Evolutionary conservation across 352 stramenopile species (phyloP).

Genomic region (Pythium rhizo-oryzae): DNA sequence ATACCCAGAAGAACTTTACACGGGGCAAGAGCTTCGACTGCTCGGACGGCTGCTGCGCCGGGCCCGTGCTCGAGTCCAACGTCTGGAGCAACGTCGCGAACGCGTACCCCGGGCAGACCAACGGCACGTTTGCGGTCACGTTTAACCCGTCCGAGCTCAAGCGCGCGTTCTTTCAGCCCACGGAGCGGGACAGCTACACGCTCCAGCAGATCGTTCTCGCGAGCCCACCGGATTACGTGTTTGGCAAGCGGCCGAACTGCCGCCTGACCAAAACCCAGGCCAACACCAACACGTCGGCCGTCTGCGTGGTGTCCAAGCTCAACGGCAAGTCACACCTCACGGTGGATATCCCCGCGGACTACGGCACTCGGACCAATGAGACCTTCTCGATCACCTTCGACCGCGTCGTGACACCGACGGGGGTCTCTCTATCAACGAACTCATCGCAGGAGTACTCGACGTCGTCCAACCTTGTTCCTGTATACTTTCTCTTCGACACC

Average conservation of each 20-base stretch:
- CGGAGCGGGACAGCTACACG: slow-evolving; percentile 36
- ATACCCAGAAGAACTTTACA: slow-evolving; percentile 55
- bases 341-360: slow-evolving; percentile 57
- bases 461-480: slow-evolving; percentile 54
- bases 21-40: slow-evolving; percentile 62
- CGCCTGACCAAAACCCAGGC: slow-evolving; percentile 37
- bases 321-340: slow-evolving; percentile 65
- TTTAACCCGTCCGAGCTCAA: slow-evolving; percentile 75
- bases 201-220: slow-evolving; percentile 80
- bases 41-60: slow-evolving; percentile 70
- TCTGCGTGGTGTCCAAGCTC: slow-evolving; percentile 42
- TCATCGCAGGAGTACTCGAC: slow-evolving; percentile 50
- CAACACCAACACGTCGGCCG: slow-evolving; percentile 12
- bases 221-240: slow-evolving; percentile 66
- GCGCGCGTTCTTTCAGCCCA: slow-evolving; percentile 56
- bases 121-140: slow-evolving; percentile 75
- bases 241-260: slow-evolving; percentile 50
- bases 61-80: slow-evolving; percentile 71
- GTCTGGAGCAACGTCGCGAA: slow-evolving; percentile 61
- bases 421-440: slow-evolving; percentile 31
- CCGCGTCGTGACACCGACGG: slow-evolving; percentile 59
- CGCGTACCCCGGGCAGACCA: slow-evolving; percentile 66
- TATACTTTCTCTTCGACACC: slow-evolving; percentile 83
- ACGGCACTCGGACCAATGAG: slow-evolving; percentile 51
- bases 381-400: slow-evolving; percentile 73